Evolutionary conservation across 2,329 filamentous ascomycete species (phyloP).

Genomic region (Moelleriella libera): DNA sequence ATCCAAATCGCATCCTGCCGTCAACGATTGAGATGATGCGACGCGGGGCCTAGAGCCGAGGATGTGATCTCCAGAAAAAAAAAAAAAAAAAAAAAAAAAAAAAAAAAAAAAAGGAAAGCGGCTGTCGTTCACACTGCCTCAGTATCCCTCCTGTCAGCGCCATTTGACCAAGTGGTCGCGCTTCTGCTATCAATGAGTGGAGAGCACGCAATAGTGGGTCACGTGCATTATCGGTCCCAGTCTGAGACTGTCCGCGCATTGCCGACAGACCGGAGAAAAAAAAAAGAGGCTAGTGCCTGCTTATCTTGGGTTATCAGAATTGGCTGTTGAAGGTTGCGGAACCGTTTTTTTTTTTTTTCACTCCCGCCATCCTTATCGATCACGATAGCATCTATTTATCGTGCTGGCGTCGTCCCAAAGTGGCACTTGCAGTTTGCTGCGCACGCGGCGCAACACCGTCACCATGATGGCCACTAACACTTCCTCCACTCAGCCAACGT

Average conservation of each 20-base stretch:
- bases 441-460: conserved; percentile 17
- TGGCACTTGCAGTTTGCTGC: conserved; percentile 7
- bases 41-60: background rate
- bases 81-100: no score
- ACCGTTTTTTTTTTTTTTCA: conserved; percentile 17
- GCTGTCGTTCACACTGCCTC: no score
- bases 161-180: no score
- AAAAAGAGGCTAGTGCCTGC: conserved; percentile 7
- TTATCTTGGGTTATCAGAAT: conserved; percentile 22
- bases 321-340: conserved; percentile 13
- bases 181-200: background rate
- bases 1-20: background rate
- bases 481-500: conserved; percentile 69
- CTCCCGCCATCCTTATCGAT: conserved; percentile 23
- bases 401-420: conserved; percentile 11
- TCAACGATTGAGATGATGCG: background rate
- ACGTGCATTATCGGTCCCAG: conserved; percentile 14
- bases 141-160: no score
- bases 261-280: background rate
- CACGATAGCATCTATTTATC: conserved; percentile 19
- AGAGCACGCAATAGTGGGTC: conserved; percentile 9
- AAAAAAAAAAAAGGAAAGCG: no score
- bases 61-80: no score
- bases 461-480: conserved; percentile 42
- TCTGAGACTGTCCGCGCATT: background rate